Evolutionary conservation across 176 grass and related monocot genomes (phyloP).

Genomic region (Oryza australiensis): DNA sequence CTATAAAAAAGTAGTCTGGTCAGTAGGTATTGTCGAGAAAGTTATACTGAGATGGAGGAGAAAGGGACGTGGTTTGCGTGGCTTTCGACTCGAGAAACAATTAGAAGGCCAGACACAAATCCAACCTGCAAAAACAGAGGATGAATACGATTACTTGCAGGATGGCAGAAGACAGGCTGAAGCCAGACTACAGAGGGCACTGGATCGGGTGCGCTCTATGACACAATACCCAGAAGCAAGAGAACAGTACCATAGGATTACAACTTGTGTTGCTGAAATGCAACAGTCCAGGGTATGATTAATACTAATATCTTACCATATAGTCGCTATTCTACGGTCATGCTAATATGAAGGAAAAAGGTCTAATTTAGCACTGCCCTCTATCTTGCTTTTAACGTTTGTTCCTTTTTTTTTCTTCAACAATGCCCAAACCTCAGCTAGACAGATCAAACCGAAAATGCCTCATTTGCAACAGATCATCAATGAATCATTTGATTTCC

Average conservation of each 20-base stretch:
- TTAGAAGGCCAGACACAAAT: conserved; percentile 50
- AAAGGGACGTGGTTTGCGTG: conserved; percentile 57
- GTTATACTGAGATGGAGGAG: conserved; percentile 76
- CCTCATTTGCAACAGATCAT: not conserved
- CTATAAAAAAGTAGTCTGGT: conserved; percentile 67
- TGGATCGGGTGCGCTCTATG: conserved; percentile 78
- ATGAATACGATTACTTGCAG: conserved; percentile 78
- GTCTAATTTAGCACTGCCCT: not conserved
- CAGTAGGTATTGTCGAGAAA: conserved; percentile 72
- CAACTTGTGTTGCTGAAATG: conserved; percentile 63
- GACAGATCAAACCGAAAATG: not conserved
- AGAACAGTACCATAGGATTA: conserved; percentile 74
- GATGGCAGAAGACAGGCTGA: conserved; percentile 82
- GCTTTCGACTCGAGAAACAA: conserved; percentile 47
- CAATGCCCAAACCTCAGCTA: not conserved
- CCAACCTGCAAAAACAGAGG: conserved; percentile 50
- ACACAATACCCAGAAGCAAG: conserved; percentile 87
- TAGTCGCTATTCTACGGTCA: not conserved
- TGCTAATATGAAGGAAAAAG: not conserved
- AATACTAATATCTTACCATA: not conserved
- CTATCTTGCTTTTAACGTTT: not conserved
- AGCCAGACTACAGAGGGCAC: conserved; percentile 66
- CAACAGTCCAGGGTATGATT: conserved; percentile 62
- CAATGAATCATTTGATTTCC: not conserved
- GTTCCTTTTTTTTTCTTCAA: not conserved